Base-by-base conservation (phyloP, 441 rosid species). In the Adansonia grandidieri region DNA sequence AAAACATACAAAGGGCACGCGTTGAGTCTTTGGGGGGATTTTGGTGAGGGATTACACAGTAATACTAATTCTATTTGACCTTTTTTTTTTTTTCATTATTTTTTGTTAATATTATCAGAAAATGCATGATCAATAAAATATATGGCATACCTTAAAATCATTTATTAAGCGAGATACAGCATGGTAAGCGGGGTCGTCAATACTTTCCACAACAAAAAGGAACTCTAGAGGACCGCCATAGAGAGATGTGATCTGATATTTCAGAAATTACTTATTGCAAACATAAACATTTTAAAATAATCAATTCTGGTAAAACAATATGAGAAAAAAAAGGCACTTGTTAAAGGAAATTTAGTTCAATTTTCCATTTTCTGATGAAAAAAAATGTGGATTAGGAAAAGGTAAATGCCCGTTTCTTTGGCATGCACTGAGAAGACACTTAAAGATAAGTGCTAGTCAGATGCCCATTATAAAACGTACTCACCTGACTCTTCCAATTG, bases 401-500 rank as follows among this genome's bases (percentile, higher is more conserved):
- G 62, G 6, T n/a, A 69, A 58, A 42, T 51, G 58, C 66, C 8
- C 40, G 37, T 11, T 42, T 37, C 6, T 44, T 40, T 11, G 20
- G 72, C 24, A 51, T 11, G 28, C 44, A 11, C 6, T 20, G 13
- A 58, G 45, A 69, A 64, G 53, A 60, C 15, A 58, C 6, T 58
- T 62, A 28, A 58, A 6, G 42, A 64, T 9, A 62, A 51, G 61
- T 45, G 54, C 57, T 73, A 8, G 24, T 57, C 9, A 40, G 47
- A 72, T 62, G 24, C 17, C 44, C 51, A 20, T 32, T 60, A 81
- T 54, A 51, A 83, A 73, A 56, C 15, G 61, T 32, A 56, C 87
- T 83, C 47, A 94, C 99, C 94, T 96, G 98, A 85, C 93, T 94
- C 83, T 88, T 94, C 99, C 99, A 96, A 6, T 96, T 93, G 84